A percentile compares a stretch with the other conserved stretches of the same genome.
phyloP scores from a whole-genome alignment of 371 early-diverging fungal genomes.

The Mortierella polycephala region DNA sequence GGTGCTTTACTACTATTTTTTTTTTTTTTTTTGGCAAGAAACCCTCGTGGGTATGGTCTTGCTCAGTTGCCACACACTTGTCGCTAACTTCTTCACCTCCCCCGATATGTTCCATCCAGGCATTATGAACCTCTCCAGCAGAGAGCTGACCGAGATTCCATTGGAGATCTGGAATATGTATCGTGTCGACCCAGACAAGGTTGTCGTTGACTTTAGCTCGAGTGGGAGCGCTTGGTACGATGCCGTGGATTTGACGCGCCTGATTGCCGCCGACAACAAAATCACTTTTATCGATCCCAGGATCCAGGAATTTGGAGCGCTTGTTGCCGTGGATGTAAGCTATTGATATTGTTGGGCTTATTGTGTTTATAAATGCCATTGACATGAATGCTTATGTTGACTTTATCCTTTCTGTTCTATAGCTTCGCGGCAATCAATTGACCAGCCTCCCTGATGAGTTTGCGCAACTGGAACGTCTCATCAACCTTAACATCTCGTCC shows the following conservation, averaged over 20 bases:
- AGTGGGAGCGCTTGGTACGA: constrained; percentile 71
- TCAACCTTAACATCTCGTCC: constrained; percentile 58
- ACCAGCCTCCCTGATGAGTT: constrained; percentile 61
- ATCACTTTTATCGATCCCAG: constrained; percentile 69
- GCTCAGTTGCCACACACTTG: not conserved
- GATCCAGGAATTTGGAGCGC: constrained; percentile 71
- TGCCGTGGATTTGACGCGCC: constrained; percentile 70
- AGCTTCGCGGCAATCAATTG: constrained; percentile 70
- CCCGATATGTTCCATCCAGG: constrained; percentile 51
- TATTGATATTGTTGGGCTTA: not conserved
- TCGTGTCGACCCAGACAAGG: constrained; percentile 66
- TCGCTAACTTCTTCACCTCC: not conserved
- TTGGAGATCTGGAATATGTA: constrained; percentile 73
- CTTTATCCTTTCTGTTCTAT: constrained; percentile 3
- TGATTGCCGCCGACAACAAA: constrained; percentile 76
- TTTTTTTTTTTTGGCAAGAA: too few species aligned
- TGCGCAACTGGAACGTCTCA: constrained; percentile 56
- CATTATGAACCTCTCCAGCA: constrained; percentile 76
- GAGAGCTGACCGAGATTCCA: constrained; percentile 72
- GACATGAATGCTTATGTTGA: not conserved
- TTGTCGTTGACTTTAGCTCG: constrained; percentile 65
- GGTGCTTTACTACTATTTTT: constrained; percentile 18
- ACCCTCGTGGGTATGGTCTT: too few species aligned
- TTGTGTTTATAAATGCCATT: not conserved
- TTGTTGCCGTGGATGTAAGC: constrained; percentile 74